A percentile compares a stretch with the other conserved stretches of the same genome.
phyloP scores from a whole-genome alignment of 2,329 filamentous ascomycete species.

The Aspergillus sp. region DNA sequence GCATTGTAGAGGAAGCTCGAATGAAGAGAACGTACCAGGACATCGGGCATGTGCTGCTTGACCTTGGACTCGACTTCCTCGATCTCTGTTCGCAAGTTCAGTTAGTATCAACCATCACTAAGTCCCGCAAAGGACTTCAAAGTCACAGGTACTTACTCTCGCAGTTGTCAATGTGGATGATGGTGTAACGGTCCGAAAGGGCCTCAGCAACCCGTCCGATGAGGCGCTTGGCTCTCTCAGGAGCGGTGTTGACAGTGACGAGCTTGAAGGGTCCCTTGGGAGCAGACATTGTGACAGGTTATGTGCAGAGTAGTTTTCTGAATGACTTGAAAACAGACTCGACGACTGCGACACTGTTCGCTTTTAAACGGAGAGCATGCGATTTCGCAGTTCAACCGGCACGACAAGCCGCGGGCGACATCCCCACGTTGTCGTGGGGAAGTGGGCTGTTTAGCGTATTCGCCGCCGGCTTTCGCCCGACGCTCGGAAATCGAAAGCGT shows the following conservation, averaged over 20 bases:
- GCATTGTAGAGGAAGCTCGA: neutral
- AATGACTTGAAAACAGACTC: neutral
- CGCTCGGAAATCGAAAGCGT: neutral
- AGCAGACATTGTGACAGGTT: conserved; percentile 26
- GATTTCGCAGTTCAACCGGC: conserved; percentile 7
- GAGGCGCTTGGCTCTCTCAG: conserved; percentile 64
- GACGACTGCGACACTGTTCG: neutral
- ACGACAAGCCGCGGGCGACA: conserved; percentile 14
- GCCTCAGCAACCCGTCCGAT: conserved; percentile 63
- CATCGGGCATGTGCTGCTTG: conserved; percentile 54
- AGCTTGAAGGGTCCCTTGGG: conserved; percentile 63
- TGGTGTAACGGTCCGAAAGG: conserved; percentile 65
- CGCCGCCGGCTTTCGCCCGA: conserved; percentile 14
- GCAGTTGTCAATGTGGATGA: conserved; percentile 64
- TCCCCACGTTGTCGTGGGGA: conserved; percentile 21
- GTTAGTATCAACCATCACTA: conserved; percentile 12
- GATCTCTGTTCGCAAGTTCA: conserved; percentile 38
- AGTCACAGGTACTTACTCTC: conserved; percentile 50
- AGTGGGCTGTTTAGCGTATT: conserved; percentile 10
- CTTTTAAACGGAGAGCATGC: conserved; percentile 8
- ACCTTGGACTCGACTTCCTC: conserved; percentile 60
- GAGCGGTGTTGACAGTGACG: conserved; percentile 68
- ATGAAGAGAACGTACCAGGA: conserved; percentile 50
- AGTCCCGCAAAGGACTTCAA: neutral
- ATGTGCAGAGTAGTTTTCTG: neutral